phyloP scores from a whole-genome alignment of 2,329 filamentous ascomycete species.

The Ramularia collo-cygni region DNA sequence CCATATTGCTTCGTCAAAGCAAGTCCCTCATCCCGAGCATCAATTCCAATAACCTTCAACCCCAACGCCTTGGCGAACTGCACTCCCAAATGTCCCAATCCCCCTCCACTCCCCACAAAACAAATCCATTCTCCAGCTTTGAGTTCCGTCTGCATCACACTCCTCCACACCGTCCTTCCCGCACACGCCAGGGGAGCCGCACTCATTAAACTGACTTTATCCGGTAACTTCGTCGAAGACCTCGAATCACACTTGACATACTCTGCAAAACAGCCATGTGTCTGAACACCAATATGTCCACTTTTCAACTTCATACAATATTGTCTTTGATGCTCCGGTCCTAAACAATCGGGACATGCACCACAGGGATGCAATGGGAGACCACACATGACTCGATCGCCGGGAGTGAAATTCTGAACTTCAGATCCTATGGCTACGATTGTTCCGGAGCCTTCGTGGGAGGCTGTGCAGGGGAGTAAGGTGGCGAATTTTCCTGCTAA shows the following conservation, averaged over 20 bases:
- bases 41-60: constrained; percentile 47
- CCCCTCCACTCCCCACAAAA: constrained; percentile 45
- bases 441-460: constrained; percentile 53
- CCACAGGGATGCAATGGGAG: constrained; percentile 49
- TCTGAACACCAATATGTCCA: constrained; percentile 44
- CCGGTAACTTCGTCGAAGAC: constrained; percentile 42
- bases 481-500: constrained; percentile 43
- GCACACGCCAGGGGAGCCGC: constrained; percentile 55
- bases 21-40: constrained; percentile 49
- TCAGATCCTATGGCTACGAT: constrained; percentile 42
- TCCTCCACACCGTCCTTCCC: constrained; percentile 46
- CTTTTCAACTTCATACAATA: constrained; percentile 43
- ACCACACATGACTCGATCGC: constrained; percentile 52
- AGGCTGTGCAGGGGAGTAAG: constrained; percentile 47
- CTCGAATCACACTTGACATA: constrained; percentile 48
- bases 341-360: constrained; percentile 46
- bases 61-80: constrained; percentile 47
- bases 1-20: constrained; percentile 42
- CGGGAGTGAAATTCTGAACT: constrained; percentile 39
- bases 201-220: constrained; percentile 42
- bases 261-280: constrained; percentile 52
- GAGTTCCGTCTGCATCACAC: constrained; percentile 38
- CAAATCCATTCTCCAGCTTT: constrained; percentile 34
- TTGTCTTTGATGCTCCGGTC: constrained; percentile 44
- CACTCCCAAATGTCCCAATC: constrained; percentile 48